phyloP scores from a whole-genome alignment of 345 rosid species.

The Gossypioides kirkii region DNA sequence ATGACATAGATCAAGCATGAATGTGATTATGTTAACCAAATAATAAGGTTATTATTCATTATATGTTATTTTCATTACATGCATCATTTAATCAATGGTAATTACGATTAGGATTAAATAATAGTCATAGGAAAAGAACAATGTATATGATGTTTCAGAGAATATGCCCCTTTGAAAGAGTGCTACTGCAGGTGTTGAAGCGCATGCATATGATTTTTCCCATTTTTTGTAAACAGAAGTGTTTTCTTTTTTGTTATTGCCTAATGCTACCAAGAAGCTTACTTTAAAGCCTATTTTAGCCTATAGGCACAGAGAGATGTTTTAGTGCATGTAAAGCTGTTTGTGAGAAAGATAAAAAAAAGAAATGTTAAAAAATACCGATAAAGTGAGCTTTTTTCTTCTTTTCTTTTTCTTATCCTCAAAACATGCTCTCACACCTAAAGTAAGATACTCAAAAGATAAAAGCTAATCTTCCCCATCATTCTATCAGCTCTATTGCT shows the following conservation, averaged over 20 bases:
- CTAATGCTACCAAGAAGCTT: background rate
- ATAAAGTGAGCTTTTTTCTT: too few species aligned
- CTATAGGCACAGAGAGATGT: background rate
- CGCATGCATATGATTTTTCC: slow-evolving; percentile 4
- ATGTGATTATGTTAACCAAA: too few species aligned
- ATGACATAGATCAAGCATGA: too few species aligned
- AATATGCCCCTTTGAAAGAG: slow-evolving; percentile 3
- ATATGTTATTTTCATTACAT: background rate
- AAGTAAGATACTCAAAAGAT: background rate
- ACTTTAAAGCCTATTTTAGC: background rate
- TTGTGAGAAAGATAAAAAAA: background rate
- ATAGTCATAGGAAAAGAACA: background rate
- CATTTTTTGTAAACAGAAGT: background rate
- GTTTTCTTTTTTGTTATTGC: background rate
- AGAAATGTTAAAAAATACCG: background rate
- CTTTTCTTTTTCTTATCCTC: background rate
- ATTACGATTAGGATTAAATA: background rate
- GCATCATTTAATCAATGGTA: background rate
- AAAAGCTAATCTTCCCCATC: background rate
- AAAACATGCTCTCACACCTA: background rate
- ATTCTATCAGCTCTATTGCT: background rate
- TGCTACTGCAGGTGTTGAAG: background rate
- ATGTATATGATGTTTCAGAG: background rate
- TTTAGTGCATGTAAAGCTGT: background rate
- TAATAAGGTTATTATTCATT: background rate